Evolutionary conservation across 2,329 filamentous ascomycete species (phyloP).

Genomic region (Colletotrichum viniferum): DNA sequence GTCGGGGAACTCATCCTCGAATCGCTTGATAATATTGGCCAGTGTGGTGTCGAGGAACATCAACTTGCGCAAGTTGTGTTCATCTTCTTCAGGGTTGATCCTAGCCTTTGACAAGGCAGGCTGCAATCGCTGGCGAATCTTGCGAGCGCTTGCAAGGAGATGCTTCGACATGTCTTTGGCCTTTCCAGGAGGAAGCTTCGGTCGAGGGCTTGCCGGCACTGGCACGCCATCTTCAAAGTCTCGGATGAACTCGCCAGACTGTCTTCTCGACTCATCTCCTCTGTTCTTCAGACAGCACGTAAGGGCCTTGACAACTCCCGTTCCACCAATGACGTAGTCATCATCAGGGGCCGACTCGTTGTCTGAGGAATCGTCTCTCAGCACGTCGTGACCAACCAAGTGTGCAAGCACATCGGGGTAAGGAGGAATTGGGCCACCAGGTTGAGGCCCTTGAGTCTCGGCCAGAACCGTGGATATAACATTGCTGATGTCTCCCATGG

Average conservation of each 20-base stretch:
- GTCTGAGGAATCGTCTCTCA: slow-evolving; percentile 59
- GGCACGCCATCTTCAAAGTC: slow-evolving; percentile 57
- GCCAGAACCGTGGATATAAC: slow-evolving; percentile 43
- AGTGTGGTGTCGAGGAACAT: slow-evolving; percentile 89
- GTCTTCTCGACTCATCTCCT: slow-evolving; percentile 63
- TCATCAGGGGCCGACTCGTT: slow-evolving; percentile 79
- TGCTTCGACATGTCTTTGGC: slow-evolving; percentile 95
- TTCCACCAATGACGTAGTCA: slow-evolving; percentile 95
- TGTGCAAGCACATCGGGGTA: slow-evolving; percentile 86
- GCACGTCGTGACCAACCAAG: slow-evolving; percentile 75
- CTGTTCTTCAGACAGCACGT: slow-evolving; percentile 89
- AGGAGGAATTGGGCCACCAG: slow-evolving; percentile 35
- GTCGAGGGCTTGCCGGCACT: slow-evolving; percentile 32
- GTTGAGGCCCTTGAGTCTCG: slow-evolving; percentile 30
- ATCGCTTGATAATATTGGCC: slow-evolving; percentile 89
- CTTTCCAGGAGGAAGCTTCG: slow-evolving; percentile 58
- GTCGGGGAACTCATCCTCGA: slow-evolving; percentile 95
- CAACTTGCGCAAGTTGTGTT: slow-evolving; percentile 77
- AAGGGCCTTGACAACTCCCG: slow-evolving; percentile 92
- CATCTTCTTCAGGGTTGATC: slow-evolving; percentile 71
- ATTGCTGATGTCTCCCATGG: slow-evolving; percentile 65
- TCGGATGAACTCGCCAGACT: slow-evolving; percentile 56
- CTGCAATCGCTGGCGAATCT: slow-evolving; percentile 83
- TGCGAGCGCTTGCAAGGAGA: slow-evolving; percentile 83
- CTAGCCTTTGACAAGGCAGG: slow-evolving; percentile 79